Evolutionary conservation across 2,329 filamentous ascomycete species (phyloP).

Genomic region (Claviceps citrina): DNA sequence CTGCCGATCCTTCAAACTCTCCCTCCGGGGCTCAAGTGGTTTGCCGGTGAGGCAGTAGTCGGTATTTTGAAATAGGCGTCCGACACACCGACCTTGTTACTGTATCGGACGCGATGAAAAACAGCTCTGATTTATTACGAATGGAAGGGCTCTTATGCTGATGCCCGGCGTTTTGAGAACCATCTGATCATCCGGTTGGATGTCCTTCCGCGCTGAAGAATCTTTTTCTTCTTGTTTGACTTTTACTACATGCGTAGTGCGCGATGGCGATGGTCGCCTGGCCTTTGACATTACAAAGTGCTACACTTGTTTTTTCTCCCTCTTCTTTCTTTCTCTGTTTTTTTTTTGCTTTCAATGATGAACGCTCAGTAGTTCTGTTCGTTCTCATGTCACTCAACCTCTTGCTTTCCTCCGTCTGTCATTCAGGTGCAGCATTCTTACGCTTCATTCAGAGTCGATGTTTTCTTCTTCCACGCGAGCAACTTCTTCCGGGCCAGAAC

Average conservation of each 20-base stretch:
- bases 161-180: neutral
- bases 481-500: no score
- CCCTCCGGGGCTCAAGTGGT: conserved; percentile 83
- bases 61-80: conserved; percentile 94
- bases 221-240: no score
- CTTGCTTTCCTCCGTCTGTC: no score
- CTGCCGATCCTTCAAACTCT: conserved; percentile 61
- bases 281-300: neutral
- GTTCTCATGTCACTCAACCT: no score
- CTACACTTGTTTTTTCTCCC: neutral
- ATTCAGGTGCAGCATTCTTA: no score
- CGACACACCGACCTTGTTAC: conserved; percentile 99
- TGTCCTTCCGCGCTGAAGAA: no score
- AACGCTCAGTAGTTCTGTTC: neutral
- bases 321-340: no score
- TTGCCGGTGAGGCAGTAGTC: conserved; percentile 43
- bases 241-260: neutral
- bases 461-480: no score
- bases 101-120: conserved; percentile 84
- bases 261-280: neutral
- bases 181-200: no score
- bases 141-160: conserved; percentile 18
- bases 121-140: conserved; percentile 74
- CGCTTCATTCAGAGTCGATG: no score
- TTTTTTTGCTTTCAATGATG: neutral